Conservation (phyloP, 2,329 filamentous ascomycete species). For the Niveomyces coronatus region DNA sequence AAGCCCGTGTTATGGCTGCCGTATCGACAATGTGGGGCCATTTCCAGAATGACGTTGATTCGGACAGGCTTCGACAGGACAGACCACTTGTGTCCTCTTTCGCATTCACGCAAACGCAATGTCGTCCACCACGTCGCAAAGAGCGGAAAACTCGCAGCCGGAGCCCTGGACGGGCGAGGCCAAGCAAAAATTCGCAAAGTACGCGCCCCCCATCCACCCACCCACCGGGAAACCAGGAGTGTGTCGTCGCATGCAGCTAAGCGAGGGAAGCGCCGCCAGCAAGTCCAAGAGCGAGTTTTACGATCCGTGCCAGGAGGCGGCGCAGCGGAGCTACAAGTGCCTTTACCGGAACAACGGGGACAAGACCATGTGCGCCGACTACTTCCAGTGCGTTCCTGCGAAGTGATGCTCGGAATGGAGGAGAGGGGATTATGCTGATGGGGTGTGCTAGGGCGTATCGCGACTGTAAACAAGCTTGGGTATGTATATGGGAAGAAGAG, state of each 20-base stretch:
- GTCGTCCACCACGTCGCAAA: slow-evolving; percentile 10
- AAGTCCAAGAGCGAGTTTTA: slow-evolving; percentile 85
- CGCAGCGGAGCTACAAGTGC: slow-evolving; percentile 74
- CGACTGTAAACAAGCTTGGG: slow-evolving; percentile 93
- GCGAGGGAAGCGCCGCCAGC: slow-evolving; percentile 32
- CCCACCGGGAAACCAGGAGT: neutral
- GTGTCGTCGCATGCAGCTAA: neutral
- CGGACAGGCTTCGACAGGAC: no score
- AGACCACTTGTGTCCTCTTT: no score
- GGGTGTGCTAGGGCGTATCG: slow-evolving; percentile 63
- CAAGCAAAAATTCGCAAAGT: slow-evolving; percentile 56
- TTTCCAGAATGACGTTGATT: no score
- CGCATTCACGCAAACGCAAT: neutral
- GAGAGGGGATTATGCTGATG: slow-evolving; percentile 12
- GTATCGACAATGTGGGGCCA: no score
- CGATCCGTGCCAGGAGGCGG: slow-evolving; percentile 92
- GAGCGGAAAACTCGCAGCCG: slow-evolving; percentile 8
- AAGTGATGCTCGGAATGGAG: neutral
- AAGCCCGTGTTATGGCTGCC: no score
- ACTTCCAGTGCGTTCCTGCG: slow-evolving; percentile 69
- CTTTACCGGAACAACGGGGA: slow-evolving; percentile 82
- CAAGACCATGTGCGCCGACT: slow-evolving; percentile 81
- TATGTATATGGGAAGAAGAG: slow-evolving; percentile 29
- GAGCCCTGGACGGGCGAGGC: slow-evolving; percentile 48
- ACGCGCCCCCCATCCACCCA: slow-evolving; percentile 17